Base-by-base conservation (phyloP, 352 stramenopile species). In the Globisporangium acanthophoron region DNA sequence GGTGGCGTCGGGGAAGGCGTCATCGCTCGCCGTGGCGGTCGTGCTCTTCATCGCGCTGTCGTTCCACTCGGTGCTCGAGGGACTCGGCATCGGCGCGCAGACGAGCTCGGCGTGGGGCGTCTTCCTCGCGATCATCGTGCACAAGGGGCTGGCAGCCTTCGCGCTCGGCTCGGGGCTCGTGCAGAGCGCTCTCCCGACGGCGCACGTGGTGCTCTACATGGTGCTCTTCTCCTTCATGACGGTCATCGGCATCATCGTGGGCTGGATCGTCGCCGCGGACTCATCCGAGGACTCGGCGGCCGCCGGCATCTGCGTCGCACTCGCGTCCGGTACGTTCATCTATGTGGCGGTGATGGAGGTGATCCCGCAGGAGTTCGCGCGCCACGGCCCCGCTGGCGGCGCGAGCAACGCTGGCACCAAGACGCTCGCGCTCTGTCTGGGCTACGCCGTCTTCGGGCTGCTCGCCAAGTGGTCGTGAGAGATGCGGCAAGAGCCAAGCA, bases 331-430 rank as follows among this genome's bases (percentile, higher is more conserved):
- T 21, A 90, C 82, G 18, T 92, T 92, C 66, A 92, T 92, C 60
- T 92, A 92, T 59, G 82, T 92, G 35, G 82, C 82, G 0, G 82
- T 92, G 27, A 92, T 92, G 82, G 82, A 92, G 52, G 81, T 92
- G 16, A 88, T 92, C 48, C 82, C 82, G n/a, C 76, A 89, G 52
- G 80, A 90, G 61, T 92, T 92, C 54, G 69, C 77, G 21, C 73
- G 75, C 52, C 68, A 86, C 37, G 37, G 37, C 11, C 21, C 21
- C 21, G 21, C 21, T 24, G 37, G 9, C 13, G 37, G 37, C 48
- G 68, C 55, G 4, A 40, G 52, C 15, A 43, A 59, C 52, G 65
- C 53, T 41, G 41, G 60, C 18, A 58, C 76, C 53, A 92, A 92
- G 66, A 76, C 71, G 7, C 39, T 72, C 11, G 74, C 80, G 40